phyloP scores from a whole-genome alignment of 176 grass and related monocot genomes.

The Aegilops umbellulata region DNA sequence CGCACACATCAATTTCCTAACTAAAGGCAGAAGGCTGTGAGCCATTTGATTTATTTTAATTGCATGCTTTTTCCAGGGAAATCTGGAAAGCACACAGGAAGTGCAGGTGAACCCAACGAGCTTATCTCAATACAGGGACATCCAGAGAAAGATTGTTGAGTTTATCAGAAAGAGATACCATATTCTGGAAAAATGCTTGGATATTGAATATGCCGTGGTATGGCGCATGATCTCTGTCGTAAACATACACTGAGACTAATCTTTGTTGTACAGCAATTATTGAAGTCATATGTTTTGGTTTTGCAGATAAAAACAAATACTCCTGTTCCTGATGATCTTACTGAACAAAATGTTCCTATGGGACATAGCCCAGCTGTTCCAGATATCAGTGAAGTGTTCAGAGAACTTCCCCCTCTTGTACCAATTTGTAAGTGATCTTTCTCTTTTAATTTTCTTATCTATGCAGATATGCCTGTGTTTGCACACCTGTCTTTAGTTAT shows the following conservation, averaged over 20 bases:
- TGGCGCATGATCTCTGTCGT: not conserved
- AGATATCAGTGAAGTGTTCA: slow-evolving; percentile 53
- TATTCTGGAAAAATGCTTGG: slow-evolving; percentile 84
- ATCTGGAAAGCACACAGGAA: slow-evolving; percentile 56
- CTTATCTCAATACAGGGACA: slow-evolving; percentile 64
- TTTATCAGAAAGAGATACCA: slow-evolving; percentile 95
- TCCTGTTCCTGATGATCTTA: slow-evolving; percentile 66
- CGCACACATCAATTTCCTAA: slow-evolving; percentile 2
- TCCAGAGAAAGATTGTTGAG: slow-evolving; percentile 88
- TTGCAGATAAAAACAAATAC: slow-evolving; percentile 63
- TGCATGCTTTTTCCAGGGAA: slow-evolving; percentile 58
- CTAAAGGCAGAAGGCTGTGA: not conserved
- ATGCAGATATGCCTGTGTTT: not conserved
- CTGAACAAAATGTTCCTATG: slow-evolving; percentile 51
- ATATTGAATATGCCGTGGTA: slow-evolving; percentile 96
- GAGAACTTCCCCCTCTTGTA: slow-evolving; percentile 66
- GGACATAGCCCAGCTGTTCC: slow-evolving; percentile 35
- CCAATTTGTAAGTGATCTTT: slow-evolving; percentile 64
- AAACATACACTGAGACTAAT: slow-evolving; percentile 5
- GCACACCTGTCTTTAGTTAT: not conserved
- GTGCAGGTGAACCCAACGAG: slow-evolving; percentile 41
- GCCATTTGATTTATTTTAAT: slow-evolving; percentile 8
- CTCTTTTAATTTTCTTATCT: slow-evolving; percentile 5
- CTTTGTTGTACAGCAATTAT: not conserved
- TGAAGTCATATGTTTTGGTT: not conserved